A percentile compares a stretch with the other conserved stretches of the same genome.
Conservation (phyloP, 495 filamentous ascomycete genomes). For the Bryoglossum gracile region DNA sequence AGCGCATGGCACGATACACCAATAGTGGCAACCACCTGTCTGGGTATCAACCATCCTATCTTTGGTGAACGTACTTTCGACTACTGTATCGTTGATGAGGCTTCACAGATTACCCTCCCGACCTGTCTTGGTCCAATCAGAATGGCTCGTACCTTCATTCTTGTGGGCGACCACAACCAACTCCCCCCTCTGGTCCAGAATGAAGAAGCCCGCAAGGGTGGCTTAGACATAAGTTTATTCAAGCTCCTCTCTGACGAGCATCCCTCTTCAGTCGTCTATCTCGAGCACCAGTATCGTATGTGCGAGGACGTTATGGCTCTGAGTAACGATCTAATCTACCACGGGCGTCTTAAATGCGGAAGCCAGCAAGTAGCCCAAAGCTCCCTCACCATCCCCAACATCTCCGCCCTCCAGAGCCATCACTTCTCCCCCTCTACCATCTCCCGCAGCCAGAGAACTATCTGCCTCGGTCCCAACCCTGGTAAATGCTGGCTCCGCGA, state of each 20-base stretch:
- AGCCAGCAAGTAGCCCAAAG: constrained; percentile 63
- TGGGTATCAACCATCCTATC: constrained; percentile 80
- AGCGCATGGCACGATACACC: constrained; percentile 73
- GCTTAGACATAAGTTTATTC: constrained; percentile 88
- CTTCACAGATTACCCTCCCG: constrained; percentile 92
- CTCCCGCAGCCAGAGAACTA: constrained; percentile 27
- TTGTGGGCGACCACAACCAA: constrained; percentile 95
- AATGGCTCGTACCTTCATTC: constrained; percentile 86
- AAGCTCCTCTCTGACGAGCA: constrained; percentile 84
- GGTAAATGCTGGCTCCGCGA: constrained; percentile 77
- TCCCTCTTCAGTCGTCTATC: constrained; percentile 75
- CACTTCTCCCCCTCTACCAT: constrained; percentile 42
- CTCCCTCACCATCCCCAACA: constrained; percentile 50
- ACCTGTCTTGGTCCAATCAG: constrained; percentile 90
- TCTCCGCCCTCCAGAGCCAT: constrained; percentile 50
- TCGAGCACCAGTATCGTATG: constrained; percentile 98
- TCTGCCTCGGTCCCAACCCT: constrained; percentile 45
- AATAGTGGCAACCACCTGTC: constrained; percentile 89
- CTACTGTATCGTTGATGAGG: constrained; percentile 97
- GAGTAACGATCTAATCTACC: constrained; percentile 89
- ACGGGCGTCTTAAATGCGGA: constrained; percentile 82
- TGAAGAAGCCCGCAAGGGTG: constrained; percentile 74
- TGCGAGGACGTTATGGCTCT: constrained; percentile 92
- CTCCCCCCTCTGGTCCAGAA: constrained; percentile 92
- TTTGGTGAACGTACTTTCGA: constrained; percentile 89